Percentiles rank a stretch among this genome's conserved stretches.
Evolutionary conservation across 1,284 basidiomycete species (phyloP).

Genomic region (Cystobasidium pallidum): DNA sequence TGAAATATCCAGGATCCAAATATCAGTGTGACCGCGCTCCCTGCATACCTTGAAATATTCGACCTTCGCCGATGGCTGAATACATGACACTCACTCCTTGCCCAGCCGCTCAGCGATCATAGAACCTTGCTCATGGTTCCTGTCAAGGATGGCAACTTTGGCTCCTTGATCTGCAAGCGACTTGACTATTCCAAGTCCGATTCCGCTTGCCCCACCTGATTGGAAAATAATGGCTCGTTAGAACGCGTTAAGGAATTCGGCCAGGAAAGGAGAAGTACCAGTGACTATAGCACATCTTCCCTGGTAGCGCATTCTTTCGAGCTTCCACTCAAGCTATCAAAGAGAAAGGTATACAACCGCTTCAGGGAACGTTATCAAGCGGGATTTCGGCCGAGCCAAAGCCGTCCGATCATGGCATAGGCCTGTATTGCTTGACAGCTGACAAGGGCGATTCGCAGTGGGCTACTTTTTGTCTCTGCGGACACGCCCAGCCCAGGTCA

Average conservation of each 20-base stretch:
- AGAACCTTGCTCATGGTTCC: neutral
- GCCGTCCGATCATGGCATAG: neutral
- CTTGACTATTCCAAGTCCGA: conserved; percentile 47
- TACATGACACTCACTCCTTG: neutral
- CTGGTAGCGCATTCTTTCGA: neutral
- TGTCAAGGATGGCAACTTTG: conserved; percentile 43
- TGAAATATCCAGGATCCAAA: neutral
- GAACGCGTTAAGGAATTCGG: no score
- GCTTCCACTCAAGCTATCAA: no score
- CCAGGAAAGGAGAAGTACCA: conserved; percentile 2
- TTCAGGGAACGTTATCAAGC: no score
- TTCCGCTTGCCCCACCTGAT: conserved; percentile 40
- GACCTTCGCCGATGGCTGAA: no score
- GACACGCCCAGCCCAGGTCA: no score
- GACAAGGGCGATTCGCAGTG: no score
- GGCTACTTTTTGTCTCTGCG: no score
- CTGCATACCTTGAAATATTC: no score
- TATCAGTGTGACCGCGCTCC: no score
- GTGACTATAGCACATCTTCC: conserved; percentile 15
- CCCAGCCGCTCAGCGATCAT: neutral
- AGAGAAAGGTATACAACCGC: no score
- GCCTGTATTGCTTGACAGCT: no score
- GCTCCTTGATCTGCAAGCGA: conserved; percentile 44
- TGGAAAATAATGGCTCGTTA: neutral
- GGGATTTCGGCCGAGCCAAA: neutral